A percentile compares a stretch with the other conserved stretches of the same genome.
Evolutionary conservation across 106 monocot genomes (phyloP).

Genomic region (Allium sativum): DNA sequence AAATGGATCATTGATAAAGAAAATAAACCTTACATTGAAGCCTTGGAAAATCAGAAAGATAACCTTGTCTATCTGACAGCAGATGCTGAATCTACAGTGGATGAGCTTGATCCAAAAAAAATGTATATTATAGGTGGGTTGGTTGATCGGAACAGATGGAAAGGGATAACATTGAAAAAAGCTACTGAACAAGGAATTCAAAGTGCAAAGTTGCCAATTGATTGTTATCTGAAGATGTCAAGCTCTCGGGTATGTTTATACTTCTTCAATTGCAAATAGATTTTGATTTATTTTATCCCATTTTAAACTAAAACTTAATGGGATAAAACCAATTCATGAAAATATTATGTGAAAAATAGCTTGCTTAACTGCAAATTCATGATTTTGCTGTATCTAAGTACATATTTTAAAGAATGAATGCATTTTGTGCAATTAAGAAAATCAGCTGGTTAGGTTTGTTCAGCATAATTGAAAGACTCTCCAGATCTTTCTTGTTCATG

Average conservation of each 20-base stretch:
- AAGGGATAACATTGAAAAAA: conserved; percentile 90
- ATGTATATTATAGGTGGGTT: conserved; percentile 89
- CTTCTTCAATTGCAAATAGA: background rate
- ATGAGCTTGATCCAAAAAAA: conserved; percentile 60
- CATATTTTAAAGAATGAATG: too few relatives aligned
- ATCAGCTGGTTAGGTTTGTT: too few relatives aligned
- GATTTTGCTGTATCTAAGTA: too few relatives aligned
- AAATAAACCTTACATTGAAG: conserved; percentile 71
- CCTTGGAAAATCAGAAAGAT: conserved; percentile 59
- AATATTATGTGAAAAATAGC: too few relatives aligned
- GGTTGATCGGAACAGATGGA: conserved; percentile 92
- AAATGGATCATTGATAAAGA: conserved; percentile 91
- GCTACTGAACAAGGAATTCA: conserved; percentile 81
- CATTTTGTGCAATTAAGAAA: too few relatives aligned
- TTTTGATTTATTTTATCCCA: background rate
- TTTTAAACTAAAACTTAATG: too few relatives aligned
- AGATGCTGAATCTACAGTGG: conserved; percentile 69
- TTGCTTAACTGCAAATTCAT: too few relatives aligned
- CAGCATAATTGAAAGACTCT: too few relatives aligned
- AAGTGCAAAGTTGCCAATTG: conserved; percentile 81
- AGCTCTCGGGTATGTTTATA: conserved; percentile 69
- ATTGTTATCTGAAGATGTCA: conserved; percentile 75
- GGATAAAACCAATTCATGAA: too few relatives aligned
- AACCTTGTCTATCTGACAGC: conserved; percentile 90
- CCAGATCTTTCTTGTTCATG: too few relatives aligned